Evolutionary conservation across 2,329 filamentous ascomycete species (phyloP), one percentile per base, ranked within the genome.

Genomic region (Fusarium sp.): DNA sequence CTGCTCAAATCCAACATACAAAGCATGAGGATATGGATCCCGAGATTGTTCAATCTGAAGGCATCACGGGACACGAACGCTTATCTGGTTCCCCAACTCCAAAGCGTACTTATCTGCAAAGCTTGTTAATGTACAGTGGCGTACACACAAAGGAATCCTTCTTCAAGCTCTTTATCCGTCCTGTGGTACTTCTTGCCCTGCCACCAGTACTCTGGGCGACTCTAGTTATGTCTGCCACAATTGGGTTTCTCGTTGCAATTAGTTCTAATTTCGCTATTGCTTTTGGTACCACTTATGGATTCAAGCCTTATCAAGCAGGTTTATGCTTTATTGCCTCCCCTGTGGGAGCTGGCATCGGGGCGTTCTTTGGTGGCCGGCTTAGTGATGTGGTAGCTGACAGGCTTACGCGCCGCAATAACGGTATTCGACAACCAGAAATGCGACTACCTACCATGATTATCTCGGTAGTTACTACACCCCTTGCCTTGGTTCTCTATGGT

Each of bases 391-490:
- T 82, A 10, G 83, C 83, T 19, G 82, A 85, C 47, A 79, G 76
- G 54, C 77, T 84, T 21, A 88, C 86, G 0, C 77, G 75, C 51
- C 78, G 79, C 26, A 89, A 88, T 66, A 79, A 81, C 6, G 86
- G 86, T 7, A 79, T 88, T 20, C 79, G 86, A n/a, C 82, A 87
- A 48, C 84, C 86, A 0, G 85, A 88, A 70, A 88, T 88, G 85
- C 79, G 86, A n/a, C 74, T 89, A 7, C 85, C 85, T 2, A 83
- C 83, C 6, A 80, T 88, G 19, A 72, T 80, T 12, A 78, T 85
- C 1, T 86, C 83, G 66, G 74, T 85, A 68, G 73, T 86, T 26
- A 81, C 85, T 15, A 82, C 84, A 5, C 83, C 83, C 0, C 69
- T 85, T 11, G 72, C 79, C 0, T 64, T 85, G 23, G 59, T 84